Conservation (phyloP, 176 grass and related monocot genomes). For the Ampelocalamus luodianensis region DNA sequence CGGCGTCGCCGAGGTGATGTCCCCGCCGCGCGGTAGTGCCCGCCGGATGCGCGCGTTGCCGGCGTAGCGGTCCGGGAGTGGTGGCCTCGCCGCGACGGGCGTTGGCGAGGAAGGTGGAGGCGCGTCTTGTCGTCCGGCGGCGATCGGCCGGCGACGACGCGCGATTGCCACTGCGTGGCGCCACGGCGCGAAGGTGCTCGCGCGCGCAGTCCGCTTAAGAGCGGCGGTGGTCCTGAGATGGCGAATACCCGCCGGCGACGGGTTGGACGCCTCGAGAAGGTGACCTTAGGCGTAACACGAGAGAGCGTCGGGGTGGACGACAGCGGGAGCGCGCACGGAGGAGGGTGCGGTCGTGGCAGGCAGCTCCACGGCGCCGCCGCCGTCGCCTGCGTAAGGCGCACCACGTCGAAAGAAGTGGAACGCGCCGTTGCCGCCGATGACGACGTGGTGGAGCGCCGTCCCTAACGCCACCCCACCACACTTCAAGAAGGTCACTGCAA, state of each 20-base stretch:
- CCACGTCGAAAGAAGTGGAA: slow-evolving; percentile 50
- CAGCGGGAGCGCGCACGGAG: no score
- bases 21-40: background rate
- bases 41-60: no score
- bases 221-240: background rate
- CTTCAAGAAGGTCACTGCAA: slow-evolving; percentile 43
- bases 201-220: no score
- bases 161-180: no score
- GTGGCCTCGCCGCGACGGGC: no score
- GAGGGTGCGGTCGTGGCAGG: background rate
- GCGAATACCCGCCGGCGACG: background rate
- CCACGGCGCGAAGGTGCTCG: no score
- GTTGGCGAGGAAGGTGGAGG: no score
- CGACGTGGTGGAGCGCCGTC: slow-evolving; percentile 40
- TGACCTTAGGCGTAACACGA: background rate
- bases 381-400: slow-evolving; percentile 1
- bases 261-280: background rate
- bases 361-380: background rate
- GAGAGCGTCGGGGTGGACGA: slow-evolving; percentile 8
- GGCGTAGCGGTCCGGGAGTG: no score
- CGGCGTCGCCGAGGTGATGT: slow-evolving; percentile 5
- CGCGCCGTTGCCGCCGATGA: background rate
- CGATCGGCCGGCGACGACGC: background rate
- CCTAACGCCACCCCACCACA: slow-evolving; percentile 47
- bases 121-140: no score